phyloP scores from a whole-genome alignment of 495 filamentous ascomycete species.

The Aspergillus kassunensis region DNA sequence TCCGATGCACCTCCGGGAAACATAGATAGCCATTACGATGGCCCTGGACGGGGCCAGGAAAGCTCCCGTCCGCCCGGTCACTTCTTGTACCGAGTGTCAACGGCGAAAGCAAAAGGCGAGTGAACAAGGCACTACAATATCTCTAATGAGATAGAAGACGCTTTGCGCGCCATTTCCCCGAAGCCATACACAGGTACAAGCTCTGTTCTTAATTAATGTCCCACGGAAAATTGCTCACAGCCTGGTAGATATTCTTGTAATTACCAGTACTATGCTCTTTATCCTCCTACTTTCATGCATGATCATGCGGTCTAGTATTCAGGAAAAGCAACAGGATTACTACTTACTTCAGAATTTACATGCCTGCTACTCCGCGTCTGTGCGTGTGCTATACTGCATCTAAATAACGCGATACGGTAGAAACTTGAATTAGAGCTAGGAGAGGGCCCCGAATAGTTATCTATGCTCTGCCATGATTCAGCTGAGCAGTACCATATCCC shows the following conservation, averaged over 20 bases:
- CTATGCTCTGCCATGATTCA: constrained; percentile 37
- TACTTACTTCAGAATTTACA: constrained; percentile 41
- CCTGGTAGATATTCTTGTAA: constrained; percentile 47
- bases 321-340: neutral
- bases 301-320: constrained; percentile 32
- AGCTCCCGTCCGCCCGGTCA: constrained; percentile 9
- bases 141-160: constrained; percentile 24
- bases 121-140: neutral
- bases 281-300: constrained; percentile 43
- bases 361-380: constrained; percentile 50
- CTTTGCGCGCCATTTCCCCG: constrained; percentile 21
- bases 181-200: constrained; percentile 31
- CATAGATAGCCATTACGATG: neutral
- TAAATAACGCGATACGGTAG: constrained; percentile 30
- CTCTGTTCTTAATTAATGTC: neutral
- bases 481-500: constrained; percentile 44
- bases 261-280: constrained; percentile 47
- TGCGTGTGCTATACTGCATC: constrained; percentile 46
- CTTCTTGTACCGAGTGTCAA: constrained; percentile 34
- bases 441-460: constrained; percentile 31
- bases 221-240: constrained; percentile 3
- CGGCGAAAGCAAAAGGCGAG: constrained; percentile 37
- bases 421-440: constrained; percentile 47
- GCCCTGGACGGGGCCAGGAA: constrained; percentile 3
- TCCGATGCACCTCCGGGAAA: neutral